Base-by-base conservation (phyloP, 2,329 filamentous ascomycete genomes). In the Ophiognomonia clavigignenti-juglandacearum region DNA sequence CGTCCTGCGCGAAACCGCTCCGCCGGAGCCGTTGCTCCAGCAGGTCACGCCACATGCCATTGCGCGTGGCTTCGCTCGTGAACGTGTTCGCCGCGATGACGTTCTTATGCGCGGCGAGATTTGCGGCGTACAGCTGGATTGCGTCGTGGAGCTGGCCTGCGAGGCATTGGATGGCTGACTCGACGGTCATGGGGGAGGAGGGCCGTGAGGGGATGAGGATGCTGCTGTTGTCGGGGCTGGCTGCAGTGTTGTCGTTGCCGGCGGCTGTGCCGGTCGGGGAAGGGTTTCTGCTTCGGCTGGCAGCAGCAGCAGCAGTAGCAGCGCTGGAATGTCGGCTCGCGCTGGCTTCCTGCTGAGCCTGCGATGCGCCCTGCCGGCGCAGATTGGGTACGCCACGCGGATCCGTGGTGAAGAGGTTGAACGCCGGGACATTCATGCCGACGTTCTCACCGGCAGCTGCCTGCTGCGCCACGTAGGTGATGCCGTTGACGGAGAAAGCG, bases 31-130 rank as follows among this genome's bases (percentile, higher is more conserved):
- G 24, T 8, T 36, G 34, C 26, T 38, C 47, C 23, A 52, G 26
- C n/a, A 52, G 32, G 29, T 41, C 48, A 9, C 24, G 13, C 50
- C 50, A 52, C 18, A 52, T 26, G 4, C 27, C 11, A 40, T 47
- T 45, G 40, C 47, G 50, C 20, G 47, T 47, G 22, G 31, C 43
- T n/a, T 34, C 23, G 4, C 42, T 38, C 35, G 48, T 31, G 44
- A 66, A 64, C 4, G 53, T 46, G 20, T 48, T 52, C 10, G 75
- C 53, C 20, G 54, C 57, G 52, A 70, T 67, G 44, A 61, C 56
- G 5, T 50, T 42, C 41, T 61, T 51, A 55, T 75, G 75, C 26
- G 68, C 68, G 3, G 60, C 53, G 42, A 44, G 31, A 22, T 40
- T 39, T 4, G 20, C 36, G 8, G 38, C 34, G 40, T 22, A 52